These are phyloP conservation scores for Podospora pseudopauciseta DNA, from an alignment of 495 filamentous ascomycete genomes.

Conservation along the genomic window DNA sequence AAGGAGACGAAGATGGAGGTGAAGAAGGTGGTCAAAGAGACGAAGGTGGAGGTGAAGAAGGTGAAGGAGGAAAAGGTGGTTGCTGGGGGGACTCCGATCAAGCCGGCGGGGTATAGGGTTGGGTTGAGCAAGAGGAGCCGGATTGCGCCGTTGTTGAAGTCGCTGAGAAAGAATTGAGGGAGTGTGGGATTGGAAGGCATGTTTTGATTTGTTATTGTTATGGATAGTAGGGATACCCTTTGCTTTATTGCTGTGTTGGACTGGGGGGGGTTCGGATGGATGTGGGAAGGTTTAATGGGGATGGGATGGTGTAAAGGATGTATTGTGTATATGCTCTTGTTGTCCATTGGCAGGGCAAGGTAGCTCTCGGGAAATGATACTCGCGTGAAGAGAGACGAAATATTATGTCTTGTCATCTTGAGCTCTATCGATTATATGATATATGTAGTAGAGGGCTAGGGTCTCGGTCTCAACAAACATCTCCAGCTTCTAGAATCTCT, in stretches of 20 bases:
- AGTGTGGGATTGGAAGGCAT: not conserved
- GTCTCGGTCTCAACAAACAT: too few species aligned
- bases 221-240: not conserved
- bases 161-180: not conserved
- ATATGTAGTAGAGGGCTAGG: too few species aligned
- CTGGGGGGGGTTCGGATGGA: not conserved
- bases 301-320: too few species aligned
- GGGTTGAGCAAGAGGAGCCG: not conserved
- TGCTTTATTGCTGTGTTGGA: not conserved
- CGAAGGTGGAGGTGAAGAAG: not conserved
- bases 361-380: too few species aligned
- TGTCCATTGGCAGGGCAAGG: too few species aligned
- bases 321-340: too few species aligned
- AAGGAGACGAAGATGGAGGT: not conserved
- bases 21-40: not conserved
- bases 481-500: too few species aligned
- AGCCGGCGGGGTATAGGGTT: not conserved
- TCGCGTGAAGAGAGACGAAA: too few species aligned
- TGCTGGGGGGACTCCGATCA: not conserved
- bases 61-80: not conserved
- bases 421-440: too few species aligned
- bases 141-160: conserved; percentile 3
- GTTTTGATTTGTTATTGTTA: not conserved
- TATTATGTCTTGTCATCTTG: too few species aligned
- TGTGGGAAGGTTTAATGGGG: too few species aligned